Base-by-base conservation (phyloP, 371 early-diverging fungal species). In the Nematocida sp. region DNA sequence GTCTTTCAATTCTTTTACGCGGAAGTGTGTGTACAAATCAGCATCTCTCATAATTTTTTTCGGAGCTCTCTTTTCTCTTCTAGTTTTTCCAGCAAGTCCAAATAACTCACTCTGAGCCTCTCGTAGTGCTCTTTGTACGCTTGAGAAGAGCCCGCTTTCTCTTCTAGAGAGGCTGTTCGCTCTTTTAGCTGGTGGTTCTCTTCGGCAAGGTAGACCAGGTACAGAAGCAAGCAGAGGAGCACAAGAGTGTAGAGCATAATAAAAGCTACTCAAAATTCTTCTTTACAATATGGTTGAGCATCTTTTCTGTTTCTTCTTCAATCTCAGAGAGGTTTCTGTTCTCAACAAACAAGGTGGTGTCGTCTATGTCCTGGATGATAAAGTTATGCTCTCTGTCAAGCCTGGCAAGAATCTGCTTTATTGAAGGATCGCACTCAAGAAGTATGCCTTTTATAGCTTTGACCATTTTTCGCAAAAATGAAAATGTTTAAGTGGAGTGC, bases 291-390 rank as follows among this genome's bases (percentile, higher is more conserved):
- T 70, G 32, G 4, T 66, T 80, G 41, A 83, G 48, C 52, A 81
- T 77, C 29, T 60, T 58, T 34, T 77, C 76, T 25, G 82, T 77
- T 62, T 76, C 77, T 32, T 76, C 53, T 51, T 78, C 77, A 8
- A 83, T 60, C n/a, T 53, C 66, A 34, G 36, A 41, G 11, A 77
- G 34, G 48, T 74, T 82, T 25, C 79, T 64, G 13, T 54, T 37
- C 15, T 82, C 80, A 45, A 83, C 76, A 63, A 83, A 83, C 2
- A 83, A 43, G 2, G 51, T 36, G 36, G 23, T 76, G 41, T 81
- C 82, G 53, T 80, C 76, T 64, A 82, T 78, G 53, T 83, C 81
- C 50, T 77, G 76, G 53, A 83, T 80, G 37, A 83, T 49, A 75
- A 81, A 83, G 53, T 79, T 80, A 31, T 80, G 76, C 36, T 76